phyloP scores from a whole-genome alignment of 257 asterid genomes.

The Echites panduratus region DNA sequence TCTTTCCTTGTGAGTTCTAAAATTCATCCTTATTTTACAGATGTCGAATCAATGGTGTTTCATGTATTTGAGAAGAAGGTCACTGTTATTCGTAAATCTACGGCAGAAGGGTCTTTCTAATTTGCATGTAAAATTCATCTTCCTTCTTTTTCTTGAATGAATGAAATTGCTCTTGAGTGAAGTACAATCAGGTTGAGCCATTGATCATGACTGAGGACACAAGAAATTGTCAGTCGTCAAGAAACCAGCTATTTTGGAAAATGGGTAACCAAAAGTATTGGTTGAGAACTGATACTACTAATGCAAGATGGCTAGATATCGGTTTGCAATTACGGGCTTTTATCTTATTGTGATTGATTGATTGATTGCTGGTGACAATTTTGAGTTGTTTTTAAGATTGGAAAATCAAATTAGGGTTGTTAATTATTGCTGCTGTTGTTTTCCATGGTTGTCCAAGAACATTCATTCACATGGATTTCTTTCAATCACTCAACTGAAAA shows the following conservation, averaged over 20 bases:
- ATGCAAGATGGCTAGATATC: neutral
- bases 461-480: neutral
- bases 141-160: neutral
- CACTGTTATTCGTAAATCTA: slow-evolving; percentile 19
- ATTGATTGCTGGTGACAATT: neutral
- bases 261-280: neutral
- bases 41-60: slow-evolving; percentile 29
- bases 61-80: slow-evolving; percentile 34
- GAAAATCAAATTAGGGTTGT: neutral
- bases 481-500: neutral
- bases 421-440: neutral
- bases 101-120: slow-evolving; percentile 2
- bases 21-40: slow-evolving; percentile 12
- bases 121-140: neutral
- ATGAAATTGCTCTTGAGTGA: neutral
- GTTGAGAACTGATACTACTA: neutral
- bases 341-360: neutral
- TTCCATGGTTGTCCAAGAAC: neutral
- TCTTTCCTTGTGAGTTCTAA: too few species aligned
- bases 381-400: neutral
- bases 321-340: neutral
- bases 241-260: neutral
- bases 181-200: too few species aligned
- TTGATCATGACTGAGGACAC: neutral
- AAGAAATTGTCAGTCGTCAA: neutral